Evolutionary conservation across 73 alveolate genomes (phyloP).

Genomic region (Tetrahymena borealis): DNA sequence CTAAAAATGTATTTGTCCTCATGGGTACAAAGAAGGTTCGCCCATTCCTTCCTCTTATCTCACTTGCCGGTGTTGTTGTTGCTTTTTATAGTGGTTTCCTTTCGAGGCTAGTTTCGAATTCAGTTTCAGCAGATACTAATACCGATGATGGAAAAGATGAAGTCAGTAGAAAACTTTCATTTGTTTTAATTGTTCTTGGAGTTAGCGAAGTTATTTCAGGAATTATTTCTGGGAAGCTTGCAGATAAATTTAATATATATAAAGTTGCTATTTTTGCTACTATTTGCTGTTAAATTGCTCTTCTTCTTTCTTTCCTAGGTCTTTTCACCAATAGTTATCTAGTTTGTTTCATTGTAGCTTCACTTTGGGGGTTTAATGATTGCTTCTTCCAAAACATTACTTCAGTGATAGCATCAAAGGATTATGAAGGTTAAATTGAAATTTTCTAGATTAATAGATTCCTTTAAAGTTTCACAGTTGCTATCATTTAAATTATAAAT

Average conservation of each 20-base stretch:
- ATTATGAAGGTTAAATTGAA: background rate
- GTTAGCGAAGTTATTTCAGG: slow-evolving; percentile 21
- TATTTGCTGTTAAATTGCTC: slow-evolving; percentile 14
- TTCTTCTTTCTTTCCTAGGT: slow-evolving; percentile 17
- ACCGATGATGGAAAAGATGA: background rate
- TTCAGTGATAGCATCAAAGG: background rate
- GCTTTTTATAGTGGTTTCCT: slow-evolving; percentile 42
- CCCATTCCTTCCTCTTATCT: slow-evolving; percentile 11
- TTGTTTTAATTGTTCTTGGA: slow-evolving; percentile 21
- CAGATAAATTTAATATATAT: slow-evolving; percentile 28
- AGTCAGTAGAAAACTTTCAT: slow-evolving; percentile 11
- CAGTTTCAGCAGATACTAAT: background rate
- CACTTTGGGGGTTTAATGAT: slow-evolving; percentile 41
- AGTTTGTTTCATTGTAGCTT: slow-evolving; percentile 22
- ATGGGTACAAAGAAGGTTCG: slow-evolving; percentile 26
- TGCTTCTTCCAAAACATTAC: slow-evolving; percentile 2
- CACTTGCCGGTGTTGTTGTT: slow-evolving; percentile 27
- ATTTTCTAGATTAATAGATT: background rate
- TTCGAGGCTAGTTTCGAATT: slow-evolving; percentile 1
- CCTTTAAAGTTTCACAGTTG: background rate
- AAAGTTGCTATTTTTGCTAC: slow-evolving; percentile 21
- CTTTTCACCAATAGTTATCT: slow-evolving; percentile 6
- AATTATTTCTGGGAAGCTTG: slow-evolving; percentile 16
- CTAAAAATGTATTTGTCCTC: slow-evolving; percentile 1
- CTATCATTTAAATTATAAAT: background rate